Conservation (phyloP, 2,329 filamentous ascomycete species). For the Aspergillus hiratsukae region DNA sequence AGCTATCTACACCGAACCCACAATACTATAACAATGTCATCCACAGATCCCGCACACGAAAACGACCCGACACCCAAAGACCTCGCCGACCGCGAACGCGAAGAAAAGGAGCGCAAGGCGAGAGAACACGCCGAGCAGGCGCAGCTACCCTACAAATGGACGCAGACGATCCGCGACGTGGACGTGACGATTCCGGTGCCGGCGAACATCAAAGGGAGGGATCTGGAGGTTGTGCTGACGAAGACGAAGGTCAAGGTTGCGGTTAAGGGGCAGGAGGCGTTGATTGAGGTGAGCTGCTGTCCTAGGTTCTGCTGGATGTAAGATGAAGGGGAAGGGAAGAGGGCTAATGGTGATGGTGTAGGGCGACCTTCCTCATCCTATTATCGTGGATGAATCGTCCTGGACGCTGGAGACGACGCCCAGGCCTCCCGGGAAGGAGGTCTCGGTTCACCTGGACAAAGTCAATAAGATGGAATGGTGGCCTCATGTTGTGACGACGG, state of each 20-base stretch:
- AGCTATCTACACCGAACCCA: background rate
- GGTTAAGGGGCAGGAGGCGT: slow-evolving; percentile 81
- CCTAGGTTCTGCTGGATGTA: background rate
- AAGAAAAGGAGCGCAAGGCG: slow-evolving; percentile 57
- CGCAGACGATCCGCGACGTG: slow-evolving; percentile 83
- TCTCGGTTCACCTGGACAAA: slow-evolving; percentile 91
- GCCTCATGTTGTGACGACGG: slow-evolving; percentile 80
- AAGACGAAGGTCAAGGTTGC: slow-evolving; percentile 72
- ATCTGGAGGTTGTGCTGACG: slow-evolving; percentile 78
- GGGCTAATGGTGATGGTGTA: slow-evolving; percentile 34
- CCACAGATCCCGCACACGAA: slow-evolving; percentile 26
- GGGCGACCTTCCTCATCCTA: slow-evolving; percentile 78
- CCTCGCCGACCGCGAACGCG: slow-evolving; percentile 47
- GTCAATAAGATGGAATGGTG: slow-evolving; percentile 98
- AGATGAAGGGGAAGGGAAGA: background rate
- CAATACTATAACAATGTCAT: slow-evolving; percentile 21
- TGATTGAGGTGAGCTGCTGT: slow-evolving; percentile 61
- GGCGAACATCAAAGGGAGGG: slow-evolving; percentile 75
- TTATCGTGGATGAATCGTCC: slow-evolving; percentile 81
- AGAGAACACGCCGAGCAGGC: slow-evolving; percentile 85
- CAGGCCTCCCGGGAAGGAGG: slow-evolving; percentile 58
- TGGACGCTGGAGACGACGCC: slow-evolving; percentile 79
- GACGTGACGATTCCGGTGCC: slow-evolving; percentile 76
- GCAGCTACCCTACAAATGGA: slow-evolving; percentile 94
- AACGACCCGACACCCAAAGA: slow-evolving; percentile 27